phyloP scores from a whole-genome alignment of 176 grass and related monocot species.

The Thalia dealbata region DNA sequence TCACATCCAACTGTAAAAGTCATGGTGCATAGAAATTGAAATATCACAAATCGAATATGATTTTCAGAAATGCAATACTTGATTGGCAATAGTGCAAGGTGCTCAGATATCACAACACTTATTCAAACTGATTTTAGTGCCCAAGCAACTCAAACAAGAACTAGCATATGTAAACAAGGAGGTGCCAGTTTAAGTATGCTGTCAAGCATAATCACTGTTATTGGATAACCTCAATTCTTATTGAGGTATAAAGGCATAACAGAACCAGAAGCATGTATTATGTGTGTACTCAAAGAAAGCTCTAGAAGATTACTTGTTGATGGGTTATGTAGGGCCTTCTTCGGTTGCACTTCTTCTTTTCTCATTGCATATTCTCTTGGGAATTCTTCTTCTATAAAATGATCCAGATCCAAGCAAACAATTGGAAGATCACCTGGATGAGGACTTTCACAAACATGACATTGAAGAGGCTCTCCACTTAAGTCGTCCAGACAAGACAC shows the following conservation, averaged over 20 bases:
- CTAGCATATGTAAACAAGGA: not conserved
- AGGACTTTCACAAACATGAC: constrained; percentile 52
- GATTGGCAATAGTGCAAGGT: too few species aligned
- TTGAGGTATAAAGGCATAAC: not conserved
- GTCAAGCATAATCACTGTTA: not conserved
- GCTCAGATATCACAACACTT: too few species aligned
- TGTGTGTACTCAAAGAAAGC: not conserved
- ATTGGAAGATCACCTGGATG: constrained; percentile 73
- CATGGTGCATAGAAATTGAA: too few species aligned
- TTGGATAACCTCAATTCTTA: not conserved
- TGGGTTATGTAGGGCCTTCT: constrained; percentile 26
- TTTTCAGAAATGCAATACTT: too few species aligned
- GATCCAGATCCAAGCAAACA: constrained; percentile 72
- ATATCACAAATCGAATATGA: too few species aligned
- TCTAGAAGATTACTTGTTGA: constrained; percentile 55
- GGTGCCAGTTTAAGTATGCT: not conserved
- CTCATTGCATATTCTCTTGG: constrained; percentile 57
- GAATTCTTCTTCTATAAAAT: constrained; percentile 82
- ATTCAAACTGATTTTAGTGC: not conserved
- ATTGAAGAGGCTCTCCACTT: constrained; percentile 40
- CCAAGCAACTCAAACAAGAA: not conserved
- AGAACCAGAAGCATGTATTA: constrained; percentile 1
- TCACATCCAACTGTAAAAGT: too few species aligned
- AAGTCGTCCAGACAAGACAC: constrained; percentile 39
- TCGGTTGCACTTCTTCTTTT: constrained; percentile 29